phyloP scores from a whole-genome alignment of 2,329 filamentous ascomycete genomes.

The Plectosphaerella sp. region DNA sequence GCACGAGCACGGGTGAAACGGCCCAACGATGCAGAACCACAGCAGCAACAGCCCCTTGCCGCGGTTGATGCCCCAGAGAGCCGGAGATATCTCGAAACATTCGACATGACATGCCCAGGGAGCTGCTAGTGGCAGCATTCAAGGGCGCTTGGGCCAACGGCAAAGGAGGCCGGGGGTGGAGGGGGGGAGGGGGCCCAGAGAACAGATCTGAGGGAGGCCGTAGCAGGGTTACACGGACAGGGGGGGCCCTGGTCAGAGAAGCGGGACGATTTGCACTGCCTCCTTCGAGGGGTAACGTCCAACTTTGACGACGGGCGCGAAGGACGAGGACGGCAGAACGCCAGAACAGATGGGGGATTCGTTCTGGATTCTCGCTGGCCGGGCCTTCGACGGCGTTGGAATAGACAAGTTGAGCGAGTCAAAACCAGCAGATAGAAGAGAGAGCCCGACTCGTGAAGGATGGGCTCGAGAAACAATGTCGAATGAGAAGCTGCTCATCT shows the following conservation, averaged over 20 bases:
- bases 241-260: neutral
- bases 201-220: neutral
- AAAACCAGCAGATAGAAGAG: too few species aligned
- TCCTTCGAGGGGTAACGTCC: neutral
- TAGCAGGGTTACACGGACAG: neutral
- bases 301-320: neutral
- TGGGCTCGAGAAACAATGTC: neutral
- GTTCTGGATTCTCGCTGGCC: too few species aligned
- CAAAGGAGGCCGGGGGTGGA: neutral
- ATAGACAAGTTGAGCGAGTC: too few species aligned
- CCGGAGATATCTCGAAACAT: neutral
- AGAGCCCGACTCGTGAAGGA: too few species aligned
- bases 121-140: neutral
- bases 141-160: neutral
- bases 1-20: too few species aligned
- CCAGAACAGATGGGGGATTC: too few species aligned
- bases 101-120: neutral
- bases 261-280: constrained; percentile 1
- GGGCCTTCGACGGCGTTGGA: too few species aligned
- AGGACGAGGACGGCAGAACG: neutral
- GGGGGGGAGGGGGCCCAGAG: neutral
- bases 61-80: too few species aligned
- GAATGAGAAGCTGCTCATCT: constrained; percentile 1
- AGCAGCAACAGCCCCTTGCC: too few species aligned
- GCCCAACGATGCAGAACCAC: too few species aligned